Percentiles rank a stretch among this genome's conserved stretches.
Evolutionary conservation across 2,329 filamentous ascomycete species (phyloP).

Genomic region (Phialemoniopsis sp.): DNA sequence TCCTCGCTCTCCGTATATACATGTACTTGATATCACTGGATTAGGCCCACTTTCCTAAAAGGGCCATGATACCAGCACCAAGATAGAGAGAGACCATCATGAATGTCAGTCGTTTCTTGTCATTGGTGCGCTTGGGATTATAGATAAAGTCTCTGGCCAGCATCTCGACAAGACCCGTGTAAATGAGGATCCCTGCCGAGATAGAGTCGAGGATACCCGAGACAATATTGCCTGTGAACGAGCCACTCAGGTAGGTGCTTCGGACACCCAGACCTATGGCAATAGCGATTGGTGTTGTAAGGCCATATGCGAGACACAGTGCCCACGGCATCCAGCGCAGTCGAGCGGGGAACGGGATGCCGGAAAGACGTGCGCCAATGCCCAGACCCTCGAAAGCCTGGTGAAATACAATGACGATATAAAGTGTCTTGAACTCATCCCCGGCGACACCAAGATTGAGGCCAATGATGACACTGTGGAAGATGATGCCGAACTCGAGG

Average conservation of each 20-base stretch:
- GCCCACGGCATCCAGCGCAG: constrained; percentile 41
- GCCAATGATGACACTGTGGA: constrained; percentile 61
- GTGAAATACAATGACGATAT: constrained; percentile 59
- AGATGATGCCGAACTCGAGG: constrained; percentile 58
- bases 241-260: constrained; percentile 24
- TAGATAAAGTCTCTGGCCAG: constrained; percentile 46
- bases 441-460: constrained; percentile 57
- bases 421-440: constrained; percentile 51
- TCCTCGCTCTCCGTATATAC: too few species aligned
- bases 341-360: constrained; percentile 43
- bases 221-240: constrained; percentile 35
- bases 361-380: constrained; percentile 55
- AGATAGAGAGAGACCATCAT: constrained; percentile 35
- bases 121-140: constrained; percentile 35
- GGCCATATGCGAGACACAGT: constrained; percentile 40
- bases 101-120: constrained; percentile 28
- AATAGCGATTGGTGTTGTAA: constrained; percentile 48
- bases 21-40: not conserved
- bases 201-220: constrained; percentile 40
- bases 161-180: constrained; percentile 44
- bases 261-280: constrained; percentile 39
- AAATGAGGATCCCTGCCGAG: constrained; percentile 44
- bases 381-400: constrained; percentile 61
- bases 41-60: constrained; percentile 46
- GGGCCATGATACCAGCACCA: constrained; percentile 39